Conservation (phyloP, 495 filamentous ascomycete species). For the Jackrogersella minutella region DNA sequence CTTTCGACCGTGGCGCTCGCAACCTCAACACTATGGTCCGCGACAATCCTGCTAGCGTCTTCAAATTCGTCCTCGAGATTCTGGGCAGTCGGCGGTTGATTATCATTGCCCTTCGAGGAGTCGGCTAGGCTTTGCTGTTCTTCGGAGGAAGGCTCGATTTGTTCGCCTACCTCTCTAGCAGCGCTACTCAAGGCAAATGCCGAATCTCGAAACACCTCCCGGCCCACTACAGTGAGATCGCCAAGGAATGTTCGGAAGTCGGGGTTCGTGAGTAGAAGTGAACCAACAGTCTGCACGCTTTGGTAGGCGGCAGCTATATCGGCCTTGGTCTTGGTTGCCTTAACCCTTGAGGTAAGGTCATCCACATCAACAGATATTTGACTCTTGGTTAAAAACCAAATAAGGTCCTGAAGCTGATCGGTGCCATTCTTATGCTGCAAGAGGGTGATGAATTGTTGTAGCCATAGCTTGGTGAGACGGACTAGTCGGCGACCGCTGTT, state of each 20-base stretch:
- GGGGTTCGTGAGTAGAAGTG: slow-evolving; percentile 83
- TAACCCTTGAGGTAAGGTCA: slow-evolving; percentile 68
- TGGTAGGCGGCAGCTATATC: slow-evolving; percentile 83
- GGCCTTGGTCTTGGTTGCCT: slow-evolving; percentile 72
- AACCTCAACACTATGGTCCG: slow-evolving; percentile 69
- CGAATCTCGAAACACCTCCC: slow-evolving; percentile 88
- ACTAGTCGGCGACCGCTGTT: slow-evolving; percentile 76
- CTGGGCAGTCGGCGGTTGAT: slow-evolving; percentile 61
- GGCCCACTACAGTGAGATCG: slow-evolving; percentile 80
- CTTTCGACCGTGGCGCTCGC: slow-evolving; percentile 71
- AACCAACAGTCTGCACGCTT: slow-evolving; percentile 84
- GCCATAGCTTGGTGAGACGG: slow-evolving; percentile 74
- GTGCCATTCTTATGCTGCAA: slow-evolving; percentile 79
- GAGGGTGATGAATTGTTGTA: slow-evolving; percentile 78
- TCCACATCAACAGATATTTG: slow-evolving; percentile 72
- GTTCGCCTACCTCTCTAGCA: slow-evolving; percentile 74
- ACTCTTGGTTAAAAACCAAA: slow-evolving; percentile 83
- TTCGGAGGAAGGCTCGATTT: slow-evolving; percentile 70
- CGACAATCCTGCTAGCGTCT: slow-evolving; percentile 70
- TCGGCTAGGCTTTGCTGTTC: slow-evolving; percentile 66
- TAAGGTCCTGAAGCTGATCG: slow-evolving; percentile 90
- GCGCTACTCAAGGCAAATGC: slow-evolving; percentile 76
- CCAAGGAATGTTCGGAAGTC: slow-evolving; percentile 88
- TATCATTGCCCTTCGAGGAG: slow-evolving; percentile 63
- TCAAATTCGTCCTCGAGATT: slow-evolving; percentile 68